These are phyloP conservation scores for Trichoderma atroviride DNA, from an alignment of 2,329 filamentous ascomycete genomes.

Conservation along the genomic window DNA sequence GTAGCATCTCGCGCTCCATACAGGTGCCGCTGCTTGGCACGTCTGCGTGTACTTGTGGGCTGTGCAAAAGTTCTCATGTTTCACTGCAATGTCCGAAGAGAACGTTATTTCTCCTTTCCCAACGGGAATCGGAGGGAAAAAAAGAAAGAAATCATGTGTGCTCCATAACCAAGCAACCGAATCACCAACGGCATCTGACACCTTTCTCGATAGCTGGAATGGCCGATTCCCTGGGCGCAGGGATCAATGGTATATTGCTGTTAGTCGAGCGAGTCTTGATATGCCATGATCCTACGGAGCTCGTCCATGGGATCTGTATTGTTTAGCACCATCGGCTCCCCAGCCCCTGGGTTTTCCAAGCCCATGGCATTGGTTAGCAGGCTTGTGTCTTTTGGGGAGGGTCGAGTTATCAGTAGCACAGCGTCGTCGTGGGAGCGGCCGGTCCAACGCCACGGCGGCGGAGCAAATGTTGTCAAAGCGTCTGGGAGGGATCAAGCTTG, in stretches of 20 bases:
- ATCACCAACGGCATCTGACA: neutral
- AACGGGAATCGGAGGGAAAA: neutral
- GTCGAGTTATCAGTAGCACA: neutral
- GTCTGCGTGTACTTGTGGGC: neutral
- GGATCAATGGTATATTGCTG: neutral
- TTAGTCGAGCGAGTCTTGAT: neutral
- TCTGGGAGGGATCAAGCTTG: neutral
- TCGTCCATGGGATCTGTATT: neutral
- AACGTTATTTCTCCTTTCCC: neutral
- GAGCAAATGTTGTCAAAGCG: slow-evolving; percentile 3
- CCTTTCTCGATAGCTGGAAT: slow-evolving; percentile 5
- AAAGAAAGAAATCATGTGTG: neutral
- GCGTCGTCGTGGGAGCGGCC: neutral
- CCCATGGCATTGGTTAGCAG: slow-evolving; percentile 10
- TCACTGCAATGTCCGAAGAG: slow-evolving; percentile 4
- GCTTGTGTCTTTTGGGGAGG: neutral
- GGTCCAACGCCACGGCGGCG: slow-evolving; percentile 17
- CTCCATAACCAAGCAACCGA: neutral
- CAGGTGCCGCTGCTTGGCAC: neutral
- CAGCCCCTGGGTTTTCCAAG: neutral
- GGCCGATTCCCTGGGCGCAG: neutral
- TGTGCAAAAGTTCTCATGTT: neutral
- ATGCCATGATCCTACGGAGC: neutral
- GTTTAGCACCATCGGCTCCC: neutral
- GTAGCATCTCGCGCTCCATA: neutral